These are phyloP conservation scores for Diaporthe humulicola DNA, from an alignment of 2,329 filamentous ascomycete species.

Conservation along the genomic window DNA sequence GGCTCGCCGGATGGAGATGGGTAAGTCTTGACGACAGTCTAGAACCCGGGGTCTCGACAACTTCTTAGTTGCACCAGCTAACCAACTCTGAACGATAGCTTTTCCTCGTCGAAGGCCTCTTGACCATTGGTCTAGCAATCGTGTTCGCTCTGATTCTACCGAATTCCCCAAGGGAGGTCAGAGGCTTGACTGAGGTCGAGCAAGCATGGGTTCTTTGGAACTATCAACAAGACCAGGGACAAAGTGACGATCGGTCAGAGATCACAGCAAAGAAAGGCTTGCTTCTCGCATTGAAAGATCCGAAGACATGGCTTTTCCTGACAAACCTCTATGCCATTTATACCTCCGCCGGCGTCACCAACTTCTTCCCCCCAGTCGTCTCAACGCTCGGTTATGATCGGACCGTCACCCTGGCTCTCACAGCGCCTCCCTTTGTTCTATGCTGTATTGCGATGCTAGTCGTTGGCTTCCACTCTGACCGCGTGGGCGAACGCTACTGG, in stretches of 20 bases:
- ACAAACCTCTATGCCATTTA: background rate
- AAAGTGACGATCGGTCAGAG: conserved; percentile 4
- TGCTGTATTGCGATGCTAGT: background rate
- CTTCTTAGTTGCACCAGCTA: background rate
- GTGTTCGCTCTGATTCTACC: background rate
- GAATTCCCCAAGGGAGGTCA: background rate
- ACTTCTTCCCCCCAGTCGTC: conserved; percentile 6
- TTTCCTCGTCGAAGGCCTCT: conserved; percentile 47
- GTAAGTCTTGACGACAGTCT: conserved; percentile 39
- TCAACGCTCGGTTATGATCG: conserved; percentile 2
- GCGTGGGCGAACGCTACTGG: conserved; percentile 2
- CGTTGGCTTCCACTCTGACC: conserved; percentile 8
- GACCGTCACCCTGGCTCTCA: background rate
- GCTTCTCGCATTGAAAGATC: background rate
- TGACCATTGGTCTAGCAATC: conserved; percentile 39
- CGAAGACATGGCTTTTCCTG: conserved; percentile 5
- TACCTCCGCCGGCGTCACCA: conserved; percentile 12
- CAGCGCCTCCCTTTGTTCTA: conserved; percentile 4
- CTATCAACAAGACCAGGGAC: conserved; percentile 1
- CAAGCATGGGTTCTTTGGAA: background rate
- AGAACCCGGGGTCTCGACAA: background rate
- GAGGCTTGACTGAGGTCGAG: background rate
- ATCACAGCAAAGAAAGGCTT: background rate
- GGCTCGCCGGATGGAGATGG: conserved; percentile 47
- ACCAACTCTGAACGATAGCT: conserved; percentile 33